phyloP scores from a whole-genome alignment of 371 early-diverging fungal species.

The Encephalitozoon cuniculi region DNA sequence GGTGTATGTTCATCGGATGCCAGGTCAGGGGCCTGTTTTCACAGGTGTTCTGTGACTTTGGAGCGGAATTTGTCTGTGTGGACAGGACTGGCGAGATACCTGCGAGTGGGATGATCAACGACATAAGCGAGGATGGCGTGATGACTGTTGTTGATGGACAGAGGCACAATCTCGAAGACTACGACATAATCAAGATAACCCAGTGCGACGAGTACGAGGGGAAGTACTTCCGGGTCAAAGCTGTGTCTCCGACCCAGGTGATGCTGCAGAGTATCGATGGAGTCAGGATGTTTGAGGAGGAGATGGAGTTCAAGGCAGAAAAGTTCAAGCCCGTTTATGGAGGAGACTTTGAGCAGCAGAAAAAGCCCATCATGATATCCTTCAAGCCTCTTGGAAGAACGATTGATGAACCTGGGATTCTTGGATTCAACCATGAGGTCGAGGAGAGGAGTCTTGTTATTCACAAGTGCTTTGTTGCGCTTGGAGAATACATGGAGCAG shows the following conservation, averaged over 20 bases:
- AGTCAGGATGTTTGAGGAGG: slow-evolving; percentile 2
- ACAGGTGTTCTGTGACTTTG: slow-evolving; percentile 90
- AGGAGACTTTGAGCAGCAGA: slow-evolving; percentile 38
- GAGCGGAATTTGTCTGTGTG: slow-evolving; percentile 70
- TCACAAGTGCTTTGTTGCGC: slow-evolving; percentile 39
- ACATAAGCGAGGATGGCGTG: slow-evolving; percentile 65
- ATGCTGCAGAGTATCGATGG: slow-evolving; percentile 35
- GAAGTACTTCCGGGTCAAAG: slow-evolving; percentile 42
- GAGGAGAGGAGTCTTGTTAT: slow-evolving; percentile 4
- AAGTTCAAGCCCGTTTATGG: slow-evolving; percentile 10
- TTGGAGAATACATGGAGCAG: slow-evolving; percentile 25
- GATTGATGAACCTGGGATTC: slow-evolving; percentile 22
- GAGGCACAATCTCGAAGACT: slow-evolving; percentile 59
- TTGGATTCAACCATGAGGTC: slow-evolving; percentile 24
- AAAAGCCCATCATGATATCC: slow-evolving; percentile 31
- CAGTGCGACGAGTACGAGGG: slow-evolving; percentile 34
- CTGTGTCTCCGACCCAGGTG: slow-evolving; percentile 44
- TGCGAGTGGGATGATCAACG: slow-evolving; percentile 80
- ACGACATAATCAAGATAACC: slow-evolving; percentile 51
- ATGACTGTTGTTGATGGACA: slow-evolving; percentile 54
- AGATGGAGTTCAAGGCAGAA: slow-evolving; percentile 1
- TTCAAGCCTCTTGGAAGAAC: slow-evolving; percentile 32
- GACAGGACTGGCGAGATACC: slow-evolving; percentile 90
- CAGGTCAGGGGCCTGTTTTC: slow-evolving; percentile 86
- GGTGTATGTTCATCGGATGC: slow-evolving; percentile 81